These are phyloP conservation scores for Kuraishia ogatae DNA, from an alignment of 805 yeast genomes.

Conservation along the genomic window DNA sequence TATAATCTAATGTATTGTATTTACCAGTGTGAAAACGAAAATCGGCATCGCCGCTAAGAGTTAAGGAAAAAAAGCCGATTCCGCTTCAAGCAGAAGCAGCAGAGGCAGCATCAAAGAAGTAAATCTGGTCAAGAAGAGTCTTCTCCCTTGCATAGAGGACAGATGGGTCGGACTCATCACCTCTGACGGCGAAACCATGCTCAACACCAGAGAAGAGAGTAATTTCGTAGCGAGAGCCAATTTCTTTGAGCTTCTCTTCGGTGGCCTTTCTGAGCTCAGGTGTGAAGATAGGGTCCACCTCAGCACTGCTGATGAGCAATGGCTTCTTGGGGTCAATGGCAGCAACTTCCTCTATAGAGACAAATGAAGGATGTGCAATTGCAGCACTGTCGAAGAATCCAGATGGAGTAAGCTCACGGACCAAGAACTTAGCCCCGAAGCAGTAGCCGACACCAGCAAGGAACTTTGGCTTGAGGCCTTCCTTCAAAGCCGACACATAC, in stretches of 20 bases:
- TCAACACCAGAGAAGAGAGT: conserved; percentile 51
- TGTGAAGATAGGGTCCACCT: conserved; percentile 55
- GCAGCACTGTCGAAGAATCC: conserved; percentile 48
- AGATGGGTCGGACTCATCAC: conserved; percentile 48
- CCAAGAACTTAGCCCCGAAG: conserved; percentile 69
- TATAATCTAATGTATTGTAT: neutral
- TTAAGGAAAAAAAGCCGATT: neutral
- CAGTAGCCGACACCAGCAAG: conserved; percentile 61
- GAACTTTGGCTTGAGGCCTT: conserved; percentile 2
- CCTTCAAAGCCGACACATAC: neutral
- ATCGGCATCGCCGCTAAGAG: neutral
- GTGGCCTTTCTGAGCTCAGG: conserved; percentile 54
- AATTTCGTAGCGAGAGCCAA: conserved; percentile 48
- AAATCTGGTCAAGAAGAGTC: conserved; percentile 39
- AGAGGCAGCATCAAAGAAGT: conserved; percentile 14
- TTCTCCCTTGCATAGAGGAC: conserved; percentile 62
- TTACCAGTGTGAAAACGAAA: neutral
- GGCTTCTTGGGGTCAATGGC: conserved; percentile 46
- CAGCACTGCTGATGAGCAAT: conserved; percentile 66
- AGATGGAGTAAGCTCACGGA: conserved; percentile 38
- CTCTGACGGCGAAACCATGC: conserved; percentile 81
- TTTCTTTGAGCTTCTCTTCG: conserved; percentile 42
- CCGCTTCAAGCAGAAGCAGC: neutral
- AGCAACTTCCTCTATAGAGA: conserved; percentile 54
- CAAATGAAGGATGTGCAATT: conserved; percentile 78